Evolutionary conservation across 495 filamentous ascomycete genomes (phyloP), one percentile per base, ranked within the genome.

Genomic region (Penicillium pulvis): DNA sequence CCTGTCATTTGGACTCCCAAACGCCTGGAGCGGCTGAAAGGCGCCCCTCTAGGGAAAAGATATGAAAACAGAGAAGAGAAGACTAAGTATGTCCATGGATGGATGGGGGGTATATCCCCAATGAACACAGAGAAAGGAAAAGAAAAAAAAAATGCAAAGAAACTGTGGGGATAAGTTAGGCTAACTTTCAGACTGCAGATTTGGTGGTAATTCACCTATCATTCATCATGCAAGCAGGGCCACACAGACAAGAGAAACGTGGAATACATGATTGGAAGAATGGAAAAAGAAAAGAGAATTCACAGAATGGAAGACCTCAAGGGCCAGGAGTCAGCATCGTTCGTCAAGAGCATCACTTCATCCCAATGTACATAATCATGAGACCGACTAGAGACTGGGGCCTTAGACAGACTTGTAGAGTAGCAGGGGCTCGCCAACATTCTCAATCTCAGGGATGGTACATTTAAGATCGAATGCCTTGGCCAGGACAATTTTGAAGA

Each of bases 381-480:
- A 67, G 59, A 58, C 24, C 53, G 47, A 47, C 59, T 20, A 54
- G 35, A 58, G 49, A 48, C 36, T 61, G 4, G 41, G 50, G 33
- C 53, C 41, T 55, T 73, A 89, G 60, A 89, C 88, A 53, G 87
- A 86, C 72, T 93, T 91, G 71, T 98, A 98, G 55, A 98, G 85
- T 28, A 98, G 79, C 39, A 98, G 79, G n/a, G 94, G 94, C 74
- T 98, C 94, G 68, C 94, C 94, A 48, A 96, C 86, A 68, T 98
- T 92, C 71, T 97, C 93, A 68, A 98, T 98, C 73, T 98, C 94
- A 10, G 94, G 94, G 68, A 98, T 98, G 4, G 94, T 98, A 80
- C 94, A 98, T 70, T 97, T 97, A 57, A 98, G 83, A 71, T 98
- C 94, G 69, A 98, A 98, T 0, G 94, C 95, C 75, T 98, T 98